phyloP scores from a whole-genome alignment of 441 rosid species.

The Arabidopsis hybrid region DNA sequence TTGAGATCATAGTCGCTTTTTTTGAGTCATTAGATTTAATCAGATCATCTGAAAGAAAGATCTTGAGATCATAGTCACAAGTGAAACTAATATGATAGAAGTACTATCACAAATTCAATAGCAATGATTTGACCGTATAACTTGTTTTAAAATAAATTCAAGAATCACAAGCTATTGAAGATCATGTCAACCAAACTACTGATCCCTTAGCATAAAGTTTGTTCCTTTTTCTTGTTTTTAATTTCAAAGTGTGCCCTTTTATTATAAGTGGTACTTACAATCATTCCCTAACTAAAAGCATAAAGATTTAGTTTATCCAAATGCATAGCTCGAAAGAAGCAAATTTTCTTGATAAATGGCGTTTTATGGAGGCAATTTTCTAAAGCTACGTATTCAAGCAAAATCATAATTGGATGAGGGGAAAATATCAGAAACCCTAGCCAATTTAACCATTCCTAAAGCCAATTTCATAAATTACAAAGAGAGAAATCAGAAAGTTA shows the following conservation, averaged over 20 bases:
- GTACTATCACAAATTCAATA: not conserved
- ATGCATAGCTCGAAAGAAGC: not conserved
- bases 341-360: conserved; percentile 1
- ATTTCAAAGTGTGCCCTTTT: conserved; percentile 7
- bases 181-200: not conserved
- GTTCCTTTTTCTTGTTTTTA: not conserved
- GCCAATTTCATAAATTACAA: not conserved
- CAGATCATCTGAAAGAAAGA: conserved; percentile 5
- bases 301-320: not conserved
- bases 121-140: conserved; percentile 5
- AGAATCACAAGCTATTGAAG: conserved; percentile 8
- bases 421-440: conserved; percentile 16
- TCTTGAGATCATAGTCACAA: not conserved
- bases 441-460: conserved; percentile 16
- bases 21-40: not conserved
- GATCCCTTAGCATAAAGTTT: not conserved
- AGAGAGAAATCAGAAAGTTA: not conserved
- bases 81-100: not conserved
- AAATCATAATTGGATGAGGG: not conserved
- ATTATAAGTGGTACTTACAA: not conserved
- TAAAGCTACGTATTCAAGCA: not conserved
- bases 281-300: not conserved
- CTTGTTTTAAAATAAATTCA: not conserved
- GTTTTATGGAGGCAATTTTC: not conserved
- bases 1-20: not conserved